Evolutionary conservation across 2,329 filamentous ascomycete genomes (phyloP).

Genomic region (Monilinia fructigena): DNA sequence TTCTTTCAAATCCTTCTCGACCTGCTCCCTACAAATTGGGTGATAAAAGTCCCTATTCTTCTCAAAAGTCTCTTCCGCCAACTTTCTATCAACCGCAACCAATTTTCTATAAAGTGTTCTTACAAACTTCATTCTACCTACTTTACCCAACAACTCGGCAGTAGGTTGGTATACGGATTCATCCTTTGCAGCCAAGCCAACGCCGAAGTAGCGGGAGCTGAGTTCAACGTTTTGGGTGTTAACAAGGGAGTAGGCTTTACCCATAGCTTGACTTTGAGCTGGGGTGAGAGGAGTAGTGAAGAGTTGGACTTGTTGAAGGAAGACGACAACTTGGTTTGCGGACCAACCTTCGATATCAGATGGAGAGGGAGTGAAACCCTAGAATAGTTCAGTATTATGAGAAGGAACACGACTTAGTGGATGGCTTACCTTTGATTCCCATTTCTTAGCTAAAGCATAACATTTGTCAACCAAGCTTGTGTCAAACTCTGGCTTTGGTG

Average conservation of each 20-base stretch:
- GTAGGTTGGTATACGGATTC: slow-evolving; percentile 66
- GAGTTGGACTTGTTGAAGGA: slow-evolving; percentile 76
- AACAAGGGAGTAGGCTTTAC: slow-evolving; percentile 69
- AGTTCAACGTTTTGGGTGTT: slow-evolving; percentile 85
- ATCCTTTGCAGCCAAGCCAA: slow-evolving; percentile 75
- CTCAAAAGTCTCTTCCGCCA: slow-evolving; percentile 81
- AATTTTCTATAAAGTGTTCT: slow-evolving; percentile 77
- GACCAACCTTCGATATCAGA: slow-evolving; percentile 72
- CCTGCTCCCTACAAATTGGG: slow-evolving; percentile 83
- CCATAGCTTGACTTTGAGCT: slow-evolving; percentile 69
- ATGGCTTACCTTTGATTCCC: slow-evolving; percentile 59
- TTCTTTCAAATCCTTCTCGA: slow-evolving; percentile 72
- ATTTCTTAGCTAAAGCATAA: slow-evolving; percentile 78
- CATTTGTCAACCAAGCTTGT: slow-evolving; percentile 83
- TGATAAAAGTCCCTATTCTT: slow-evolving; percentile 92
- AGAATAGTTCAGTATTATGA: neutral
- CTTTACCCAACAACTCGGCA: slow-evolving; percentile 71
- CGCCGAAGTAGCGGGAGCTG: slow-evolving; percentile 72
- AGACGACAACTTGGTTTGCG: slow-evolving; percentile 87
- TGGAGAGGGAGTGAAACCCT: slow-evolving; percentile 60
- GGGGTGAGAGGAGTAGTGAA: slow-evolving; percentile 63
- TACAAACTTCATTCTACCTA: slow-evolving; percentile 97
- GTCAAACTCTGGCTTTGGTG: slow-evolving; percentile 88
- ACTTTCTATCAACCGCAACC: slow-evolving; percentile 67
- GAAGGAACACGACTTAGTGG: neutral